These are phyloP conservation scores for Fusarium anguioides DNA, from an alignment of 2,329 filamentous ascomycete species.

Conservation along the genomic window DNA sequence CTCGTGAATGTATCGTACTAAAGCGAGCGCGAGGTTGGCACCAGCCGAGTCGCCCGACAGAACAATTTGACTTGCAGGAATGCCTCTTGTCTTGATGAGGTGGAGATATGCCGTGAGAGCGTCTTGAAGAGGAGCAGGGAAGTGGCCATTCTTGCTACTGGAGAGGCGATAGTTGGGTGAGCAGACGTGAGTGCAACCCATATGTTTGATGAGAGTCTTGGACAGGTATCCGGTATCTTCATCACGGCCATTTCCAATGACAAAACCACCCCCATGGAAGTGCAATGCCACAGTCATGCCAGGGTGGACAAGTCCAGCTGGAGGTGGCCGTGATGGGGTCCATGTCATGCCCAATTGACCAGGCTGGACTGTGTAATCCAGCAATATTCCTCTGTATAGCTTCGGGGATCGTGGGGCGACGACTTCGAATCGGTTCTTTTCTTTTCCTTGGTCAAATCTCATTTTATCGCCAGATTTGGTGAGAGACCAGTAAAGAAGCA, in stretches of 20 bases:
- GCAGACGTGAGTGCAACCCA: slow-evolving; percentile 40
- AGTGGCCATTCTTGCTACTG: slow-evolving; percentile 29
- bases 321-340: slow-evolving; percentile 33
- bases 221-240: slow-evolving; percentile 36
- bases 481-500: slow-evolving; percentile 39
- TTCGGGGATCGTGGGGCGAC: slow-evolving; percentile 25
- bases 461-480: slow-evolving; percentile 20
- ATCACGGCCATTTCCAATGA: slow-evolving; percentile 38
- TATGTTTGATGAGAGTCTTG: slow-evolving; percentile 16
- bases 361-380: slow-evolving; percentile 16
- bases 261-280: slow-evolving; percentile 37
- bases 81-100: slow-evolving; percentile 14
- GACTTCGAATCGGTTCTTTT: slow-evolving; percentile 37
- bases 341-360: slow-evolving; percentile 33
- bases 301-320: slow-evolving; percentile 14
- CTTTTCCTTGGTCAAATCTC: slow-evolving; percentile 9
- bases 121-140: slow-evolving; percentile 37
- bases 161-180: slow-evolving; percentile 37
- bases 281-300: slow-evolving; percentile 25
- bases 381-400: slow-evolving; percentile 25
- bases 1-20: slow-evolving; percentile 36
- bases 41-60: slow-evolving; percentile 37
- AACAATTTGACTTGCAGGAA: slow-evolving; percentile 31
- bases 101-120: slow-evolving; percentile 32
- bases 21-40: slow-evolving; percentile 28